Conservation (phyloP, 441 rosid species). For the Croton setiger region DNA sequence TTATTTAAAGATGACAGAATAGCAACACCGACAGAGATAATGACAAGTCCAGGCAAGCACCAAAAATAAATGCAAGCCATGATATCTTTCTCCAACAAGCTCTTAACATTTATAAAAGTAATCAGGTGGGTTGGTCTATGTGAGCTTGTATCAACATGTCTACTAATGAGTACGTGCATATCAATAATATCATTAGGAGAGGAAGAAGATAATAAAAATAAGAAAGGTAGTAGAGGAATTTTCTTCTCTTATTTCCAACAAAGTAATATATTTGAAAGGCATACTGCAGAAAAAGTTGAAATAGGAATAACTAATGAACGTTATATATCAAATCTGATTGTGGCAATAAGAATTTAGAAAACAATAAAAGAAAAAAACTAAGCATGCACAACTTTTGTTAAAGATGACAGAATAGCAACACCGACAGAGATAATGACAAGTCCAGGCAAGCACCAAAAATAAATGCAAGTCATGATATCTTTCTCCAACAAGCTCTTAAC, state of each 20-base stretch:
- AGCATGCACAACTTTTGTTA: not conserved
- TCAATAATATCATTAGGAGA: not conserved
- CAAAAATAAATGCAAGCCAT: not conserved
- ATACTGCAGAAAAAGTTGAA: not conserved
- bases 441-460: not conserved
- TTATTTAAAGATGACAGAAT: not conserved
- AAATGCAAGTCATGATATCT: not conserved
- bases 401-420: not conserved
- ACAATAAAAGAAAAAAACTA: not conserved
- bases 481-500: not conserved
- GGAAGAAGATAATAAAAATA: not conserved
- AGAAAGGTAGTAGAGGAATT: not conserved
- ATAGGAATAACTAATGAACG: not conserved
- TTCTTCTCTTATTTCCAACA: not conserved
- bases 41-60: not conserved
- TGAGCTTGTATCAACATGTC: not conserved
- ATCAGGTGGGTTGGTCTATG: not conserved
- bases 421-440: not conserved
- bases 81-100: not conserved
- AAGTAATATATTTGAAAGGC: not conserved
- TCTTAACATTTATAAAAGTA: slow-evolving; percentile 1
- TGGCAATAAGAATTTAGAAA: not conserved
- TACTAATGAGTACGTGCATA: not conserved
- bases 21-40: not conserved
- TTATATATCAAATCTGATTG: not conserved